phyloP scores from a whole-genome alignment of 2,329 filamentous ascomycete species.

The Pseudovirgaria hyperparasitica region DNA sequence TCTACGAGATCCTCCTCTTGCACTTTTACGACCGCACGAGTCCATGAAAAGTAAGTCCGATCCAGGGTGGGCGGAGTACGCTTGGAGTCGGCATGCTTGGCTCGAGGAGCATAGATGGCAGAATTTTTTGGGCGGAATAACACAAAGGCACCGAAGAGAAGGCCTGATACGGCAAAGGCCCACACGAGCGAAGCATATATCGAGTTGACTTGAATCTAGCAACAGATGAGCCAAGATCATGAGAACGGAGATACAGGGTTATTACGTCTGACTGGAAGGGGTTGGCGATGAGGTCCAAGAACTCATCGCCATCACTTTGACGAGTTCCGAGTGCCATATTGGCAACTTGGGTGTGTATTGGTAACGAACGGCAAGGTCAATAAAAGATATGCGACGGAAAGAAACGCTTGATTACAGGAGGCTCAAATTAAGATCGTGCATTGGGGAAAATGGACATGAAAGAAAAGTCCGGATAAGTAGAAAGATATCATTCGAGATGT shows the following conservation, averaged over 20 bases:
- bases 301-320: slow-evolving; percentile 20
- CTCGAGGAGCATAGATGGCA: slow-evolving; percentile 83
- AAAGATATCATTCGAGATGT: too few species aligned
- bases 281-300: slow-evolving; percentile 27
- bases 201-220: slow-evolving; percentile 46
- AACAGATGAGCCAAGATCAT: slow-evolving; percentile 1
- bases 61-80: slow-evolving; percentile 76
- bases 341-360: too few species aligned
- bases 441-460: too few species aligned
- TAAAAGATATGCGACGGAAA: too few species aligned
- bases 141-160: slow-evolving; percentile 73
- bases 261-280: slow-evolving; percentile 24
- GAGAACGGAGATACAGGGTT: not conserved
- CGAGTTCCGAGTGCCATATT: too few species aligned
- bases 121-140: slow-evolving; percentile 81
- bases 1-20: slow-evolving; percentile 67
- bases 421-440: too few species aligned
- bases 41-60: slow-evolving; percentile 79
- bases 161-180: slow-evolving; percentile 60
- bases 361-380: too few species aligned
- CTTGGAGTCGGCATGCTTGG: slow-evolving; percentile 84
- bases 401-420: too few species aligned
- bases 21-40: slow-evolving; percentile 61
- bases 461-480: too few species aligned
- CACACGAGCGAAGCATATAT: slow-evolving; percentile 70